Conservation (phyloP, 2,329 filamentous ascomycete species). For the Cadophora sp. region DNA sequence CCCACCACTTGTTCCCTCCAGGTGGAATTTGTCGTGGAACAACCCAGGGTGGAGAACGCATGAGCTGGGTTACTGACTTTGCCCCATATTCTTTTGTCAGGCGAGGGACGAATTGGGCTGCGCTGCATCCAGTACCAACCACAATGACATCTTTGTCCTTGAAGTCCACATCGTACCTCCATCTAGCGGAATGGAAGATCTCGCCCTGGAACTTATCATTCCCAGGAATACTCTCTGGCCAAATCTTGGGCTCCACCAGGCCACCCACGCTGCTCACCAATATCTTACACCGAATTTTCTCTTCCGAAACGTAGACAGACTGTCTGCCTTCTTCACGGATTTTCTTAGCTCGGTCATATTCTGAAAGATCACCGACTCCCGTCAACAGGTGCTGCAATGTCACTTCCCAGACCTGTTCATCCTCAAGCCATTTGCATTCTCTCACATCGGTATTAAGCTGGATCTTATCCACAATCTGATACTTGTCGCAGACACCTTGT, state of each 20-base stretch:
- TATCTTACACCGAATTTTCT: constrained; percentile 60
- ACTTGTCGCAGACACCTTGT: constrained; percentile 58
- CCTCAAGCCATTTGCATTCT: constrained; percentile 57
- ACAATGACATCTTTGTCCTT: constrained; percentile 62
- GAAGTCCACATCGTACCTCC: constrained; percentile 59
- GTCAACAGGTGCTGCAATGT: constrained; percentile 55
- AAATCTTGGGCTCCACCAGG: constrained; percentile 59
- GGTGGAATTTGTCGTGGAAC: constrained; percentile 49
- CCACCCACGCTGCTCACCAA: constrained; percentile 61
- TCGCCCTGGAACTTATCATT: constrained; percentile 59
- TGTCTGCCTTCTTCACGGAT: constrained; percentile 51
- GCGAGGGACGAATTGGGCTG: constrained; percentile 61
- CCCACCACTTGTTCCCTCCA: constrained; percentile 49
- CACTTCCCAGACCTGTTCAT: constrained; percentile 61
- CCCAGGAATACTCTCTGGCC: constrained; percentile 57
- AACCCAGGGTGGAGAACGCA: constrained; percentile 64
- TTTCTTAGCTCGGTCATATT: constrained; percentile 52
- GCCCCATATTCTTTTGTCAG: constrained; percentile 52
- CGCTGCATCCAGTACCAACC: constrained; percentile 63
- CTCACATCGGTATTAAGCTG: constrained; percentile 64
- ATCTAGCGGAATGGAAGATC: constrained; percentile 64
- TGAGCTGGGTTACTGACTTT: constrained; percentile 64
- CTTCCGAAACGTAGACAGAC: constrained; percentile 56
- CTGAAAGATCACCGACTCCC: constrained; percentile 60
- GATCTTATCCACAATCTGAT: constrained; percentile 62